Conservation (phyloP, 2,329 filamentous ascomycete genomes). For the Aspergillus japonicus region DNA sequence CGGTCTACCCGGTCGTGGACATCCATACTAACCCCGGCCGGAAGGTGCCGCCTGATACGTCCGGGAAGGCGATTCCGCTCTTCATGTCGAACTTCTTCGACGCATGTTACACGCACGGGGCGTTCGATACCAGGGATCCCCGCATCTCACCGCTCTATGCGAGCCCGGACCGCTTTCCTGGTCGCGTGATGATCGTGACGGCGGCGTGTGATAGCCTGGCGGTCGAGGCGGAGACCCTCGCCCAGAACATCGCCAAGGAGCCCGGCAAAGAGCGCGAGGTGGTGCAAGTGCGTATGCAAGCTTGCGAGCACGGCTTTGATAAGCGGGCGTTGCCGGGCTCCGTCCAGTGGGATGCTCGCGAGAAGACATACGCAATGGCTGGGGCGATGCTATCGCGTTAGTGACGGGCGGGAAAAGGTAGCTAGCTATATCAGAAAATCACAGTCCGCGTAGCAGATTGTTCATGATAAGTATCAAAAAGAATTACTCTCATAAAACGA, state of each 20-base stretch:
- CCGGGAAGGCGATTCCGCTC: conserved; percentile 23
- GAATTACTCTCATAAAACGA: background rate
- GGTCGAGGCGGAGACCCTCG: conserved; percentile 31
- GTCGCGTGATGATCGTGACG: conserved; percentile 32
- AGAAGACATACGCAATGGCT: conserved; percentile 36
- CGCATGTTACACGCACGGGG: conserved; percentile 28
- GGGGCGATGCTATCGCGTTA: conserved; percentile 28
- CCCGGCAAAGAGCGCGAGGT: conserved; percentile 22
- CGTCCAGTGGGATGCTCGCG: conserved; percentile 29
- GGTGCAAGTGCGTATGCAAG: conserved; percentile 34
- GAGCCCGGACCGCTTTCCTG: conserved; percentile 27
- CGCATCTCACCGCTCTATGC: conserved; percentile 34
- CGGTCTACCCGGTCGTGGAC: conserved; percentile 35
- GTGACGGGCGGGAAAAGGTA: background rate
- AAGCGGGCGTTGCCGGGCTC: conserved; percentile 32
- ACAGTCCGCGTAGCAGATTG: background rate
- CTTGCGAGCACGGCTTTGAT: conserved; percentile 42
- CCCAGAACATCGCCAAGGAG: conserved; percentile 22
- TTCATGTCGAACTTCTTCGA: conserved; percentile 29
- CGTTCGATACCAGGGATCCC: conserved; percentile 29
- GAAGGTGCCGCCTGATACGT: conserved; percentile 26
- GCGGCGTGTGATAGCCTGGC: conserved; percentile 31
- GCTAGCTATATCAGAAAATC: background rate
- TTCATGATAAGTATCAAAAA: background rate
- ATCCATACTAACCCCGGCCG: conserved; percentile 17